Evolutionary conservation across 164 flowering plant genomes (phyloP).

Genomic region (Magnolia kwangsiensis): DNA sequence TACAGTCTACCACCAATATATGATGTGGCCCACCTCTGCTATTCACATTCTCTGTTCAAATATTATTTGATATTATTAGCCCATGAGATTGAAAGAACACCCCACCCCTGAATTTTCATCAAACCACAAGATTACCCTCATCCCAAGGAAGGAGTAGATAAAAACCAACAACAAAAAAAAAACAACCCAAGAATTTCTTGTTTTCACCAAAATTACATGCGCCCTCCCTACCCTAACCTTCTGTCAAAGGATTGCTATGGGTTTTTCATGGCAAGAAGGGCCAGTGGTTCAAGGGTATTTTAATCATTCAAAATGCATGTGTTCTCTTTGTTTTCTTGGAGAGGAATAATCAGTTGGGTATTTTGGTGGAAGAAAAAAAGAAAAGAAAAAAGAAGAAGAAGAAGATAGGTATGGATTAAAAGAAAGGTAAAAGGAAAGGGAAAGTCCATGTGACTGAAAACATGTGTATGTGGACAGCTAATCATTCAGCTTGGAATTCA

Average conservation of each 20-base stretch:
- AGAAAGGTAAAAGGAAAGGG: background rate
- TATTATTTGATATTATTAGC: constrained; percentile 1
- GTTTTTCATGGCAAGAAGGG: background rate
- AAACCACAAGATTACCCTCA: constrained; percentile 7
- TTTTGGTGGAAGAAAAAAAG: background rate
- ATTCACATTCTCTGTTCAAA: constrained; percentile 27
- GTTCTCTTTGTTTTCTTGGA: background rate
- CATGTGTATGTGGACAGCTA: background rate
- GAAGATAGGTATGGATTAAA: constrained; percentile 4
- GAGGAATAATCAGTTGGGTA: background rate
- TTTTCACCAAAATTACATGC: constrained; percentile 3
- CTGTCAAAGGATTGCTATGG: constrained; percentile 3
- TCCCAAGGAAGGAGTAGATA: constrained; percentile 7
- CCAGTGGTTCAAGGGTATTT: background rate
- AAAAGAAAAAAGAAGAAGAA: background rate
- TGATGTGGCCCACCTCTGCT: constrained; percentile 8
- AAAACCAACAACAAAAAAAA: background rate
- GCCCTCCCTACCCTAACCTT: background rate
- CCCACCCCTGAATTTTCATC: constrained; percentile 2
- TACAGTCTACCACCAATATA: constrained; percentile 22
- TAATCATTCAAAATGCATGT: background rate
- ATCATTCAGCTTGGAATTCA: constrained; percentile 53
- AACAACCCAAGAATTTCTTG: background rate
- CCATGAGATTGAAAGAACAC: constrained; percentile 15
- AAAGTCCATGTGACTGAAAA: background rate